A percentile compares a stretch with the other conserved stretches of the same genome.
Conservation (phyloP, 2,329 filamentous ascomycete genomes). For the Basipetospora chlamydospora region DNA sequence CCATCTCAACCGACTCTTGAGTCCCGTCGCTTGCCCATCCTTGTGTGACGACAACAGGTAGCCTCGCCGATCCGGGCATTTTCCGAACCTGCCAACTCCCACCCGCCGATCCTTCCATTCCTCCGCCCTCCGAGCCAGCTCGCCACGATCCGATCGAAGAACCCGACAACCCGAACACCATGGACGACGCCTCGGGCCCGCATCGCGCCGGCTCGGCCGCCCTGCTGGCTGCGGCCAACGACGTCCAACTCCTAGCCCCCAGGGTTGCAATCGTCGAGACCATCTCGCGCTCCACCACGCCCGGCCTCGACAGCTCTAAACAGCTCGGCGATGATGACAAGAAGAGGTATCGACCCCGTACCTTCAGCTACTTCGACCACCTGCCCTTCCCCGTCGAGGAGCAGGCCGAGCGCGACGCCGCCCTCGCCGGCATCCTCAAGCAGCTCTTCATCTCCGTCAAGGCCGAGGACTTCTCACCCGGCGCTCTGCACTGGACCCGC, state of each 20-base stretch:
- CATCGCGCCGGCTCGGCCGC: slow-evolving; percentile 16
- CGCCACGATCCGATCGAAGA: no score
- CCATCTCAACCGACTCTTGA: no score
- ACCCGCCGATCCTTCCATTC: neutral
- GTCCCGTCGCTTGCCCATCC: no score
- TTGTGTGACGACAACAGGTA: neutral
- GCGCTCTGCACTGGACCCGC: slow-evolving; percentile 90
- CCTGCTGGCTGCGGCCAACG: slow-evolving; percentile 17
- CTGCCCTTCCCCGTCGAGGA: slow-evolving; percentile 82
- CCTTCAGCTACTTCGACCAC: slow-evolving; percentile 83
- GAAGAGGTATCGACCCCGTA: slow-evolving; percentile 67
- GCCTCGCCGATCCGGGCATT: neutral
- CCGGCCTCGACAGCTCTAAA: slow-evolving; percentile 46
- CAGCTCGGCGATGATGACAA: slow-evolving; percentile 32
- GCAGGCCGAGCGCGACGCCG: slow-evolving; percentile 59
- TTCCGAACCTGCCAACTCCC: neutral
- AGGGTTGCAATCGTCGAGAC: slow-evolving; percentile 42
- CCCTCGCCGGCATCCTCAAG: slow-evolving; percentile 76
- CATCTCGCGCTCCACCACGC: slow-evolving; percentile 75
- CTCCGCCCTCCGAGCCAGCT: neutral
- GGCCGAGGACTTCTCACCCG: slow-evolving; percentile 85
- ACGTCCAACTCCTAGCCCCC: slow-evolving; percentile 16
- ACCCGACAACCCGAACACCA: slow-evolving; percentile 9
- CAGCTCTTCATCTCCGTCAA: slow-evolving; percentile 86
- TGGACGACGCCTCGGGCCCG: slow-evolving; percentile 25